phyloP scores from a whole-genome alignment of 2,329 filamentous ascomycete species.

The Cytospora mali region DNA sequence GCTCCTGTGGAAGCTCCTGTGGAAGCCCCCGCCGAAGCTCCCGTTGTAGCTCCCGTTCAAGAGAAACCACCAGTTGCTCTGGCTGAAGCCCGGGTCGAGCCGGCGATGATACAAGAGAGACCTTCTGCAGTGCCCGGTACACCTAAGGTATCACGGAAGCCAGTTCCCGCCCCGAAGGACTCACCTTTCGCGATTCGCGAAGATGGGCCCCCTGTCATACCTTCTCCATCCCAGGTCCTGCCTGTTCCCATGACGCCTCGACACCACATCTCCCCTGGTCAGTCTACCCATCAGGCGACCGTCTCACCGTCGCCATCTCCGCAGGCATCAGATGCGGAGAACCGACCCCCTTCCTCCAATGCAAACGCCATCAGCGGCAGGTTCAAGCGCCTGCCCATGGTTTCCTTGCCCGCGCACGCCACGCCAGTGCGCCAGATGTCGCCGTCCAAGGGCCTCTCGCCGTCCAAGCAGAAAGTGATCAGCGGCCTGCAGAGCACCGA shows the following conservation, averaged over 20 bases:
- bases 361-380: slow-evolving; percentile 52
- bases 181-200: slow-evolving; percentile 31
- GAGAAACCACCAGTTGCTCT: slow-evolving; percentile 12
- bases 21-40: not conserved
- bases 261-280: slow-evolving; percentile 46
- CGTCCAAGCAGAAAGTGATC: slow-evolving; percentile 47
- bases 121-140: slow-evolving; percentile 17
- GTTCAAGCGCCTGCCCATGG: slow-evolving; percentile 50
- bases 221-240: slow-evolving; percentile 27
- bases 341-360: slow-evolving; percentile 71
- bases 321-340: slow-evolving; percentile 80
- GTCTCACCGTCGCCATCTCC: slow-evolving; percentile 68
- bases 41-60: not conserved
- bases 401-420: slow-evolving; percentile 42
- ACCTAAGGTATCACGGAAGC: slow-evolving; percentile 27
- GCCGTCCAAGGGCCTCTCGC: slow-evolving; percentile 53
- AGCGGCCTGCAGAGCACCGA: slow-evolving; percentile 57
- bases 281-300: slow-evolving; percentile 55
- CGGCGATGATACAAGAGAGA: slow-evolving; percentile 24
- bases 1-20: not conserved
- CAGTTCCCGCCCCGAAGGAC: slow-evolving; percentile 25
- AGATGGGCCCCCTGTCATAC: slow-evolving; percentile 37
- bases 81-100: slow-evolving; percentile 24
- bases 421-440: slow-evolving; percentile 56
- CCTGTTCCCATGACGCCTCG: slow-evolving; percentile 45